phyloP scores from a whole-genome alignment of 257 asterid genomes.

The Primulina eburnea region DNA sequence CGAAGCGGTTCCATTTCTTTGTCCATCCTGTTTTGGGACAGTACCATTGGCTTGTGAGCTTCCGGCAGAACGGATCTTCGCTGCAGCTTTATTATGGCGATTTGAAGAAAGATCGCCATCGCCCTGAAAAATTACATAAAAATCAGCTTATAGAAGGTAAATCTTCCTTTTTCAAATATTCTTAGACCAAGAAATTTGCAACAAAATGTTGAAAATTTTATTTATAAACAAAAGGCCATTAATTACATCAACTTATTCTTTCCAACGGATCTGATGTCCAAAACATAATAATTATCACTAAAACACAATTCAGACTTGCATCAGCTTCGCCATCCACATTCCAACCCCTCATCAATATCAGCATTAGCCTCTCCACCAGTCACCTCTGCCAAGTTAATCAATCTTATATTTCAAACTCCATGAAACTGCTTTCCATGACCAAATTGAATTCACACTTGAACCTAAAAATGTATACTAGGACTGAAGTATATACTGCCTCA shows the following conservation, averaged over 20 bases:
- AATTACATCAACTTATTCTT: slow-evolving; percentile 3
- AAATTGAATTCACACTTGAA: neutral
- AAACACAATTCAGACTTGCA: slow-evolving; percentile 11
- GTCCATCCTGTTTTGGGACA: slow-evolving; percentile 47
- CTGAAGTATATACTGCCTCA: neutral
- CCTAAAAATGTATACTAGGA: slow-evolving; percentile 13
- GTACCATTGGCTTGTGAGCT: slow-evolving; percentile 56
- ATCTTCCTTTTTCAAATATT: slow-evolving; percentile 7
- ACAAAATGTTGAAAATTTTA: slow-evolving; percentile 4
- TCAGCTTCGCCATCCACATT: neutral
- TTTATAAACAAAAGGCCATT: slow-evolving; percentile 9
- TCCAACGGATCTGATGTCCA: slow-evolving; percentile 1
- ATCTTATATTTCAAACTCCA: slow-evolving; percentile 21
- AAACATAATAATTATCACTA: slow-evolving; percentile 14
- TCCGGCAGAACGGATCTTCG: slow-evolving; percentile 47
- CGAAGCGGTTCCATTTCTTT: slow-evolving; percentile 55
- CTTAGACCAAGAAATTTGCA: neutral
- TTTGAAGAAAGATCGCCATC: slow-evolving; percentile 67
- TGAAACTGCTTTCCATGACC: slow-evolving; percentile 2
- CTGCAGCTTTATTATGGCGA: slow-evolving; percentile 54
- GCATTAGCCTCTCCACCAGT: slow-evolving; percentile 10
- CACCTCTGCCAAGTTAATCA: slow-evolving; percentile 18
- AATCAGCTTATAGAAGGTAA: slow-evolving; percentile 15
- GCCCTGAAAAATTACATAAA: slow-evolving; percentile 51
- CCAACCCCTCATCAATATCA: slow-evolving; percentile 11